Evolutionary conservation across 805 yeast species (phyloP).

Genomic region (Saccharomycopsis guyanensis): DNA sequence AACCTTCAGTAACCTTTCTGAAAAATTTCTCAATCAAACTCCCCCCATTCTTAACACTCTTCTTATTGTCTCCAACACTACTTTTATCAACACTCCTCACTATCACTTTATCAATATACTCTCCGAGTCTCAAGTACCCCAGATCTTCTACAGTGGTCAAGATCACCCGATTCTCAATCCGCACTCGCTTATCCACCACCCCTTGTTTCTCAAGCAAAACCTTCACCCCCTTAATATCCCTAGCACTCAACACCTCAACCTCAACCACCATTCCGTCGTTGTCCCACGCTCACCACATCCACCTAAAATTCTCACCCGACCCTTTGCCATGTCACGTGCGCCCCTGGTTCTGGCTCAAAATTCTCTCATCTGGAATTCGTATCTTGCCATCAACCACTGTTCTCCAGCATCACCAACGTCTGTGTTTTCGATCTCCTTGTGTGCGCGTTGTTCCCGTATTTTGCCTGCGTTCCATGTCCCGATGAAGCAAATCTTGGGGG

Average conservation of each 20-base stretch:
- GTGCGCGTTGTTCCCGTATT: too few relatives aligned
- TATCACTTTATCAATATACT: not conserved
- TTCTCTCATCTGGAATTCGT: too few relatives aligned
- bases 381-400: too few relatives aligned
- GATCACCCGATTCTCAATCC: not conserved
- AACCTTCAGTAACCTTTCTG: not conserved
- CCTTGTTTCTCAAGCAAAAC: not conserved
- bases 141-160: not conserved
- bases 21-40: not conserved
- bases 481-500: conserved; percentile 14
- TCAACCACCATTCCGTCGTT: not conserved
- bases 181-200: not conserved
- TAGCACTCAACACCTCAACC: not conserved
- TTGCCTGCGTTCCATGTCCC: too few relatives aligned
- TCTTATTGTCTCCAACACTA: not conserved
- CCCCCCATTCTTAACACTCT: not conserved
- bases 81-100: not conserved
- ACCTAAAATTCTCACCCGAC: too few relatives aligned
- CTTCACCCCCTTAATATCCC: not conserved
- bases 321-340: too few relatives aligned
- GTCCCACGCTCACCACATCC: too few relatives aligned
- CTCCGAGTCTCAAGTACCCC: not conserved
- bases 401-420: too few relatives aligned
- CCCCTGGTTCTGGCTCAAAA: too few relatives aligned
- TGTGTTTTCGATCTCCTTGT: too few relatives aligned